A percentile compares a stretch with the other conserved stretches of the same genome.
Evolutionary conservation across 148 eudicot species (phyloP).

Genomic region (Diospyros lotus): DNA sequence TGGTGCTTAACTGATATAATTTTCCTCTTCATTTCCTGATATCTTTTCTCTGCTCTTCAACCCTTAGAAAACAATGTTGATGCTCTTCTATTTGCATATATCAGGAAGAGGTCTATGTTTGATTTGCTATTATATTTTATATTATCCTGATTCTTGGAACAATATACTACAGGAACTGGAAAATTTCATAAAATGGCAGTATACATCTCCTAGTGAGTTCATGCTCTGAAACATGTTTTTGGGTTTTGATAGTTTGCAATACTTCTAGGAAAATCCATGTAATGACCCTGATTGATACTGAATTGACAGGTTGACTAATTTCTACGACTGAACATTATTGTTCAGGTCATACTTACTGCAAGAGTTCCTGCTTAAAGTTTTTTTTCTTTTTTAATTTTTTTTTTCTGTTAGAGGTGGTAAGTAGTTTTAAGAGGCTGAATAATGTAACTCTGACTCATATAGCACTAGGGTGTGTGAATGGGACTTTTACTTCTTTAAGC

Average conservation of each 20-base stretch:
- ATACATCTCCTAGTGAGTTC: not conserved
- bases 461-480: too few species aligned
- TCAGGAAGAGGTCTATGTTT: not conserved
- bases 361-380: too few species aligned
- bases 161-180: not conserved
- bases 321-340: not conserved
- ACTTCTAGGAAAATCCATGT: not conserved
- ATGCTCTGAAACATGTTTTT: not conserved
- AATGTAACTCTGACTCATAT: too few species aligned
- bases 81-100: not conserved
- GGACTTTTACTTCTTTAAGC: too few species aligned
- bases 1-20: conserved; percentile 36
- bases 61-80: not conserved
- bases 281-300: not conserved
- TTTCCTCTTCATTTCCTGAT: not conserved
- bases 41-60: not conserved
- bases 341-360: too few species aligned
- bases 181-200: not conserved
- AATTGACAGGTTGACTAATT: not conserved
- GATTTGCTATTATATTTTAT: not conserved
- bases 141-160: not conserved
- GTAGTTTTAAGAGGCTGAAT: too few species aligned
- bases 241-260: not conserved
- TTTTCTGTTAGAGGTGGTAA: too few species aligned
- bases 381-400: too few species aligned